These are phyloP conservation scores for Acmispon strigosus DNA, from an alignment of 306 rosid genomes.

Conservation along the genomic window DNA sequence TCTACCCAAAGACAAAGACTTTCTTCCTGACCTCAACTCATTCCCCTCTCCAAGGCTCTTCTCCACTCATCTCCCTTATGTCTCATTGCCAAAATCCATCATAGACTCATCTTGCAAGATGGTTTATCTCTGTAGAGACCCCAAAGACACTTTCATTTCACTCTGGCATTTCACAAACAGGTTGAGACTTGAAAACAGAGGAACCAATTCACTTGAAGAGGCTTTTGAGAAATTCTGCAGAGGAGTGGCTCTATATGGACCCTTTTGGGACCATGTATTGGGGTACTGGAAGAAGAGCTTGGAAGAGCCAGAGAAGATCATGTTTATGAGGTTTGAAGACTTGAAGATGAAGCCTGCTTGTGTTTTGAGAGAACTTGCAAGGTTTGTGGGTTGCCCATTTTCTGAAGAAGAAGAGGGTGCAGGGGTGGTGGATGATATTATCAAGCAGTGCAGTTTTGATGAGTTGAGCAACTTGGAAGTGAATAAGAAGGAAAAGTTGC, in stretches of 20 bases:
- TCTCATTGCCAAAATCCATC: background rate
- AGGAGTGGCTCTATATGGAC: background rate
- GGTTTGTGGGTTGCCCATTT: background rate
- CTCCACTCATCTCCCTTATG: background rate
- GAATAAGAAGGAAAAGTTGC: background rate
- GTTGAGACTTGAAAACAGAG: background rate
- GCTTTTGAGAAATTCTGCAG: background rate
- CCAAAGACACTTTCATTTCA: constrained; percentile 4
- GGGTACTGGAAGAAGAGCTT: background rate
- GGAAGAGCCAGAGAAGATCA: background rate
- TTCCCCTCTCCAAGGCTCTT: constrained; percentile 1
- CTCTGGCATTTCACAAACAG: background rate
- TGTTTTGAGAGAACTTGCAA: background rate
- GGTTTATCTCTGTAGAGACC: background rate
- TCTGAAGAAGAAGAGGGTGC: background rate
- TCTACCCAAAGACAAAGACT: background rate
- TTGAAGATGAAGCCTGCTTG: background rate
- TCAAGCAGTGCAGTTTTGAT: background rate
- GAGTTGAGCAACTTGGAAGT: background rate
- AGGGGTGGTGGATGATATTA: background rate
- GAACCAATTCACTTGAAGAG: background rate
- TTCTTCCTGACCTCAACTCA: background rate
- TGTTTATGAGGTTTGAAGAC: background rate
- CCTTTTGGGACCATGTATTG: background rate
- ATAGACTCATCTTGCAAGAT: background rate